A percentile compares a stretch with the other conserved stretches of the same genome.
phyloP scores from a whole-genome alignment of 2,329 filamentous ascomycete genomes.

The Aspergillus ustus region DNA sequence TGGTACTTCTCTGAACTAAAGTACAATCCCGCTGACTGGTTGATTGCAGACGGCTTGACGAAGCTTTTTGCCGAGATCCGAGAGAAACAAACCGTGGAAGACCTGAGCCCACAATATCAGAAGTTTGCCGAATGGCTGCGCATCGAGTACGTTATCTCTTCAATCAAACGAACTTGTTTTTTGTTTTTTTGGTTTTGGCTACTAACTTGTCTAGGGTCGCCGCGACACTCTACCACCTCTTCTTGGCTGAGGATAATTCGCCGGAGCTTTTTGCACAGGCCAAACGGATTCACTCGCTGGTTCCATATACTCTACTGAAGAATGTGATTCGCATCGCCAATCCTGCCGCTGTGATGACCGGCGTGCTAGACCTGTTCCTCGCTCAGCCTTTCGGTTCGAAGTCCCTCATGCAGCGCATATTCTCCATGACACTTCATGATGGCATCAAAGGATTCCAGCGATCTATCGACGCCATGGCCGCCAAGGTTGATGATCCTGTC shows the following conservation, averaged over 20 bases:
- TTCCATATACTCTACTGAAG: slow-evolving; percentile 92
- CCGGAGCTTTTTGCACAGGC: slow-evolving; percentile 93
- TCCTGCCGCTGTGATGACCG: slow-evolving; percentile 95
- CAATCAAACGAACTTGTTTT: background rate
- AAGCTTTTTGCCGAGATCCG: slow-evolving; percentile 92
- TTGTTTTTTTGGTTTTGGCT: background rate
- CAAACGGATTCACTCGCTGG: slow-evolving; percentile 90
- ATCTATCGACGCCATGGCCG: slow-evolving; percentile 76
- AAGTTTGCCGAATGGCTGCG: slow-evolving; percentile 98
- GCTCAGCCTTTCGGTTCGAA: slow-evolving; percentile 91
- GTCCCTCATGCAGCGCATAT: slow-evolving; percentile 91
- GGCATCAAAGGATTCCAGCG: slow-evolving; percentile 86
- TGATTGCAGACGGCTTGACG: slow-evolving; percentile 73
- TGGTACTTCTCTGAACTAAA: slow-evolving; percentile 19
- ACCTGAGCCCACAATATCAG: slow-evolving; percentile 91
- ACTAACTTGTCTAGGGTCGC: slow-evolving; percentile 63
- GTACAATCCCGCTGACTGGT: slow-evolving; percentile 37
- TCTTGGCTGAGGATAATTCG: slow-evolving; percentile 97
- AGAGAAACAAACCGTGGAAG: slow-evolving; percentile 82
- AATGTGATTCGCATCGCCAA: slow-evolving; percentile 97
- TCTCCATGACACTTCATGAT: slow-evolving; percentile 87
- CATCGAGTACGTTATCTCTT: slow-evolving; percentile 66
- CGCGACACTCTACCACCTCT: slow-evolving; percentile 94
- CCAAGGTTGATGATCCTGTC: slow-evolving; percentile 79
- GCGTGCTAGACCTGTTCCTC: slow-evolving; percentile 90